Evolutionary conservation across 1,139 yeast species (phyloP), one percentile per base, ranked within the genome.

Genomic region (Scheffersomyces insectosa): DNA sequence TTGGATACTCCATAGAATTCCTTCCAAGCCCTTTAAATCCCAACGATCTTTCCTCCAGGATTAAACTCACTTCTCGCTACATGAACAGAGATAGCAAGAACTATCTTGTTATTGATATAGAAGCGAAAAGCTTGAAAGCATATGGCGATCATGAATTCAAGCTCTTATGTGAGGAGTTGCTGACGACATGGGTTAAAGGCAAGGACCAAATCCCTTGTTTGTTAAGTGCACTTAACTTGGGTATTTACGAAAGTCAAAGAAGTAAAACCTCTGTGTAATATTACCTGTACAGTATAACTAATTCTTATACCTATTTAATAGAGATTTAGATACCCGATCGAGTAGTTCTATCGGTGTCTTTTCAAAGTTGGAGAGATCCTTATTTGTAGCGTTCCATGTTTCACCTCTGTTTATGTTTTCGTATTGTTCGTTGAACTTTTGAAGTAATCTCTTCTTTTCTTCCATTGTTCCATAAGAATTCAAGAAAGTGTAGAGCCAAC

Each of bases 1-100:
- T 89, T 44, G 97, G 97, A 0, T 89, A 81, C 63, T 77, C 79
- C 30, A 69, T 90, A 25, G 96, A 88, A 57, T 85, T 88, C 47
- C 64, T 83, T 41, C 83, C 83, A 6, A 71, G 74, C 43, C 79
- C 85, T 33, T 75, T 81, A 25, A 85, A 85, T 47, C 75, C 77
- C 1, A 66, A 63, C 45, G 76, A 72, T 37, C 50, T 72, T 13
- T 67, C 75, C n/a, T 67, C 75, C 4, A 60, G 75, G 55, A 79
- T 89, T 35, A 83, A 85, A 50, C 72, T 88, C 41, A 79, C 79
- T 3, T 82, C 93, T 2, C 79, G 80, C 50, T 83, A 71, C 49
- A 42, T 51, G 1, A 52, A 50, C 13, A 46, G 48, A 11, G 57
- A 52, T 11, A 39, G 29, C 34, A 49, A 48, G 1, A 65, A 74